Evolutionary conservation across 129 eudicot species (phyloP), one percentile per base, ranked within the genome.

Genomic region (Gnaphalium uliginosum): DNA sequence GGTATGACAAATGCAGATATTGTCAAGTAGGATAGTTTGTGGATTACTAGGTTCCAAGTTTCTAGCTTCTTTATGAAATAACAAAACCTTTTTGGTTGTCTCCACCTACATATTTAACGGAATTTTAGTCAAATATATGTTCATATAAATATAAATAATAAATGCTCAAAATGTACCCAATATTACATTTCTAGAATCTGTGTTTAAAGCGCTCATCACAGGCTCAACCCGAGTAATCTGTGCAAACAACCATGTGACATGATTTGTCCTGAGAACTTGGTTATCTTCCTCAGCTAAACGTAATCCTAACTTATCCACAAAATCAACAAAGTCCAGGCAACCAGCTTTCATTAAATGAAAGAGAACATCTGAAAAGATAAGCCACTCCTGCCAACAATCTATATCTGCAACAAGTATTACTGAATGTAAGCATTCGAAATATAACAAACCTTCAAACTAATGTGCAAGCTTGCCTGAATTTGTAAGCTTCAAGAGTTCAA

Each of bases 371-470:
- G 98, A 82, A 72, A 85, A 90, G 80, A 86, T 82, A 79, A 88
- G 93, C 98, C 98, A 94, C 64, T 94, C 98, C 72, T 89, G 96
- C 98, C 97, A 94, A 87, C 96, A 94, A 78, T 87, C 87, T 67
- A 86, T 57, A 39, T 88, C 98, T 93, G 93, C 96, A 83, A 33
- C 22, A 68, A 73, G 24, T 50, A 46, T 33, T 33, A 6, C 39
- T 33, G 6, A 33, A 33, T 33, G 39, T 33, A 33, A 33, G 39
- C 39, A 33, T 33, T 6, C 1, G 6, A 33, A 6, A 33, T 33
- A 33, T 6, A 6, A 33, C 8, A 51, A 50, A 51, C 14, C 7
- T 19, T 22, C 26, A 13, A 65, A 32, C 17, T 48, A 62, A 54
- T 24, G 24, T 39, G 37, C 46, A 71, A 29, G 75, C 78, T 82